A percentile compares a stretch with the other conserved stretches of the same genome.
These are phyloP conservation scores for Ziziphus jujuba DNA, from an alignment of 306 rosid genomes.

Conservation along the genomic window DNA sequence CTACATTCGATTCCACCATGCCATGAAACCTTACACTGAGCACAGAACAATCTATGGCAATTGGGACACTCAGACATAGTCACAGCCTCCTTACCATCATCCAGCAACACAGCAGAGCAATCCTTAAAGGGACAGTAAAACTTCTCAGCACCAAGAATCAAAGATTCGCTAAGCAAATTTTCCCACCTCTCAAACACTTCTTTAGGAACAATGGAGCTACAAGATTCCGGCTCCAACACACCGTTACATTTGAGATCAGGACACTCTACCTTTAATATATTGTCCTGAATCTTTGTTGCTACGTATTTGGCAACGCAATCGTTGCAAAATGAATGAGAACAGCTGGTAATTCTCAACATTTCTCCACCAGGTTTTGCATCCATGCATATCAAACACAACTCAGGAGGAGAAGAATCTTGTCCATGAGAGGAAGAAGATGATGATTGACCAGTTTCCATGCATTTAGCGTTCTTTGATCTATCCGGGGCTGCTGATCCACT, in stretches of 20 bases:
- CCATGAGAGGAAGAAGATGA: no score
- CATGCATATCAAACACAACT: slow-evolving; percentile 54
- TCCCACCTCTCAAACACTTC: slow-evolving; percentile 66
- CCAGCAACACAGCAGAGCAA: slow-evolving; percentile 46
- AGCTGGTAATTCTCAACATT: slow-evolving; percentile 43
- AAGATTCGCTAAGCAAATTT: slow-evolving; percentile 42
- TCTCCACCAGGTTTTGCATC: slow-evolving; percentile 36
- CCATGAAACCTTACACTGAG: slow-evolving; percentile 59
- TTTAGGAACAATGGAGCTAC: slow-evolving; percentile 36
- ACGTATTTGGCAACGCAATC: slow-evolving; percentile 47
- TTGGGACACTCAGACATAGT: slow-evolving; percentile 51
- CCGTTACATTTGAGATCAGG: slow-evolving; percentile 53
- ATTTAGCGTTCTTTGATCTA: slow-evolving; percentile 8
- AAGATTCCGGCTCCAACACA: slow-evolving; percentile 40
- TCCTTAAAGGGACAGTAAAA: slow-evolving; percentile 60
- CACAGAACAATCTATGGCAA: slow-evolving; percentile 62
- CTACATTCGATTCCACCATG: slow-evolving; percentile 45
- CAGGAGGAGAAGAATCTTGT: not conserved
- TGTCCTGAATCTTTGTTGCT: slow-evolving; percentile 48
- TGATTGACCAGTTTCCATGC: slow-evolving; percentile 32
- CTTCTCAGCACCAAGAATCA: slow-evolving; percentile 35
- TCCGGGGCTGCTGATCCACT: not conserved
- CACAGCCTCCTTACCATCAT: slow-evolving; percentile 39
- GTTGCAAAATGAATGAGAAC: slow-evolving; percentile 48
- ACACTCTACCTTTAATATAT: slow-evolving; percentile 41